Base-by-base conservation (phyloP, 2,329 filamentous ascomycete genomes). In the Neoarthrinium moseri region DNA sequence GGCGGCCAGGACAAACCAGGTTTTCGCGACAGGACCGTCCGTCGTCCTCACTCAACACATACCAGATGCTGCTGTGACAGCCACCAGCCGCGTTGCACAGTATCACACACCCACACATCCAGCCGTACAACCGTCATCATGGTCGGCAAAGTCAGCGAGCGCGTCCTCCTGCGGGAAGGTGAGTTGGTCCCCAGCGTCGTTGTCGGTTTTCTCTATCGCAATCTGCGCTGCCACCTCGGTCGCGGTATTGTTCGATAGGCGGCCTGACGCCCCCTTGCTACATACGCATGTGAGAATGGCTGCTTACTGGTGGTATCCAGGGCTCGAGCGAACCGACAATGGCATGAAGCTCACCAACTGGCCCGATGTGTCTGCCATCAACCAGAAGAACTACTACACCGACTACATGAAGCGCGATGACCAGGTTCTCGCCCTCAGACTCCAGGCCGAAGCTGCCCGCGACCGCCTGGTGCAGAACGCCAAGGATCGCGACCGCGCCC, bases 371-470 rank as follows among this genome's bases (percentile, higher is more conserved):
- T 79, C 82, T 34, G 89, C 94, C 59, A 99, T 99, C 70, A 99
- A 99, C 65, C 94, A 99, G 68, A 99, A 99, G 74, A 99, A 99
- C 68, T 99, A 99, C 69, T 96, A 96, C 67, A 96, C 91, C 50
- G 94, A 99, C 64, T 99, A 96, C 59, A 88, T 99, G 71, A 99
- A 99, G 74, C 87, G 92, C 61, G 94, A 99, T 73, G 94, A 97
- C 60, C 94, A 99, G 71, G 85, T 95, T 49, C 83, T 99, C 26
- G 90, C 92, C 11, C 82, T 92, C 46, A 85, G 94, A 59, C 80
- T 95, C 13, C 90, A 95, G 59, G 87, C 85, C 67, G 94, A 99
- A 65, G 90, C 92, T 56, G 86, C 83, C 41, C 80, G 90, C 54
- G 91, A 94, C 52, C 81, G 84, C 50, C 86, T 96, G 66, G 85